Conservation (phyloP, 2,329 filamentous ascomycete genomes). For the Hawksworthiomyces lignivorus region DNA sequence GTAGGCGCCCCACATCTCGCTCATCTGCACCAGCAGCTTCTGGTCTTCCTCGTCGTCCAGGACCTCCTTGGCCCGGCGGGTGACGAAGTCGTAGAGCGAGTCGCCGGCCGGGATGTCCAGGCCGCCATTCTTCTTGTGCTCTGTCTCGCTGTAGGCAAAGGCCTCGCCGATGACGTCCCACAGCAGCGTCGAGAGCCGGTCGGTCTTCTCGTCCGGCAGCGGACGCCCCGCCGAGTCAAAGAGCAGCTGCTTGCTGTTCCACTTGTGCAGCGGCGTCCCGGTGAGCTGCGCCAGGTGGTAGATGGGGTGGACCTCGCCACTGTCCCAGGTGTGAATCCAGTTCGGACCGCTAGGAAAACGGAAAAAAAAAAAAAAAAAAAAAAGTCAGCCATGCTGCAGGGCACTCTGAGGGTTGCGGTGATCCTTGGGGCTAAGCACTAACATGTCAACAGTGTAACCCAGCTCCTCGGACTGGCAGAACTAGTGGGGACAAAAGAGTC, state of each 20-base stretch:
- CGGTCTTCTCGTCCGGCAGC: conserved; percentile 1
- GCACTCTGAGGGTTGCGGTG: too few relatives aligned
- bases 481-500: conserved; percentile 15
- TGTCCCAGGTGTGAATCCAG: conserved; percentile 38
- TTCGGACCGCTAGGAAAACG: conserved; percentile 49
- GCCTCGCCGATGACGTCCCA: conserved; percentile 31
- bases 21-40: conserved; percentile 42
- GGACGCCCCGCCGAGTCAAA: conserved; percentile 21
- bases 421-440: too few relatives aligned
- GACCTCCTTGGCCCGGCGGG: conserved; percentile 36
- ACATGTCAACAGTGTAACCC: conserved; percentile 23
- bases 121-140: background rate
- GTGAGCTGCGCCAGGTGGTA: conserved; percentile 43
- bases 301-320: conserved; percentile 43
- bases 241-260: conserved; percentile 6
- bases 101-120: background rate
- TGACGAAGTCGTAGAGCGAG: conserved; percentile 39
- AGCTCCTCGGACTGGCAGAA: conserved; percentile 18
- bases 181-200: conserved; percentile 16
- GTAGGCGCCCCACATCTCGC: conserved; percentile 57
- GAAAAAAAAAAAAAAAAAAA: too few relatives aligned
- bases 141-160: conserved; percentile 1
- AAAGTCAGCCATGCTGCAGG: too few relatives aligned
- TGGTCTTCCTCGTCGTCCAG: conserved; percentile 32
- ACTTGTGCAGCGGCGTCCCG: conserved; percentile 28